Percentiles rank a stretch among this genome's conserved stretches.
Evolutionary conservation across 805 yeast genomes (phyloP).

Genomic region (Ogataea trehaloabstinens): DNA sequence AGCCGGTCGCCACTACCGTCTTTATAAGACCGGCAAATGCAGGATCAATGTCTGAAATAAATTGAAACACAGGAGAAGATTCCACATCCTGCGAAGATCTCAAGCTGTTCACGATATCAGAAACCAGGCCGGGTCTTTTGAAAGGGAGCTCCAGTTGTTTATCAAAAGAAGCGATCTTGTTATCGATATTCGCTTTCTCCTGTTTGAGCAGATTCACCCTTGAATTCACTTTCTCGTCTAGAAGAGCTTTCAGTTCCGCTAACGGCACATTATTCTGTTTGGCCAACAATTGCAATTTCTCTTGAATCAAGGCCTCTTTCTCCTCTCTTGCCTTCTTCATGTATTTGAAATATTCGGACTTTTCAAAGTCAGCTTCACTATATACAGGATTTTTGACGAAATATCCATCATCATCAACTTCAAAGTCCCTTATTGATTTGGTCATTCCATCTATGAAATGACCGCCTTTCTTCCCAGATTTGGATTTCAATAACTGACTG

Average conservation of each 20-base stretch:
- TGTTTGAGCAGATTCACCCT: conserved; percentile 5
- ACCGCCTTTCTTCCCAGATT: not conserved
- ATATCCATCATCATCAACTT: conserved; percentile 24
- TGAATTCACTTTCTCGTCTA: conserved; percentile 22
- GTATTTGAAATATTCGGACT: conserved; percentile 22
- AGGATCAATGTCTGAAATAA: conserved; percentile 18
- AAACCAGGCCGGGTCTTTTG: conserved; percentile 10
- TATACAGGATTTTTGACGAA: conserved; percentile 19
- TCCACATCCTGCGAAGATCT: conserved; percentile 15
- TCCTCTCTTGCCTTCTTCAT: conserved; percentile 16
- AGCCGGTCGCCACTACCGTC: conserved; percentile 12
- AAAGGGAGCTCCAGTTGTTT: conserved; percentile 15
- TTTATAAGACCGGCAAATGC: conserved; percentile 20
- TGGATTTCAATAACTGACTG: no score
- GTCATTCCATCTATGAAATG: conserved; percentile 2
- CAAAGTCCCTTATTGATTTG: conserved; percentile 12
- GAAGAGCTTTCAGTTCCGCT: conserved; percentile 19
- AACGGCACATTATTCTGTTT: conserved; percentile 16
- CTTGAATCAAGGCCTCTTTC: conserved; percentile 23
- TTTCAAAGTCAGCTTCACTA: conserved; percentile 20
- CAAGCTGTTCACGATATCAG: conserved; percentile 21
- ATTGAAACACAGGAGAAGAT: conserved; percentile 20
- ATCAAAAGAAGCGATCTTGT: conserved; percentile 17
- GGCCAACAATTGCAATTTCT: conserved; percentile 25
- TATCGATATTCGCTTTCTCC: conserved; percentile 9